Base-by-base conservation (phyloP, 805 yeast genomes). In the Saccharomycopsis microspora region DNA sequence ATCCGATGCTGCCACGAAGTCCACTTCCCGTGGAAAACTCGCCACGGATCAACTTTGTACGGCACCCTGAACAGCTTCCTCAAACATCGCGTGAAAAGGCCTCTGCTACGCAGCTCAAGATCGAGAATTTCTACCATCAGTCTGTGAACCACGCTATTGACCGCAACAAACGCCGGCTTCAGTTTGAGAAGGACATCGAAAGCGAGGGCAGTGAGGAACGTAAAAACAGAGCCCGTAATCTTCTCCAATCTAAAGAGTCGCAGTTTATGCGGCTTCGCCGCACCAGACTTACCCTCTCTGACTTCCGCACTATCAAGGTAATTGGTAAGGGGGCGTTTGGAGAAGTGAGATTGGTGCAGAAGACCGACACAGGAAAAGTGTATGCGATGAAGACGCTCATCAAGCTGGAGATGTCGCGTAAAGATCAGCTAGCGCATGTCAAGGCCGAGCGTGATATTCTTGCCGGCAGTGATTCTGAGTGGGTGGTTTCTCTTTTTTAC, bases 261-360 rank as follows among this genome's bases (percentile, higher is more conserved):
- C 89, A 85, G 53, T 88, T 85, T 57, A 68, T 89, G 59, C 75
- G 97, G 53, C 71, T 88, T 46, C 71, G 96, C 55, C 76, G 97
- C 63, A 88, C 96, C 1, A 76, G 88, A 59, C 69, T 88, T 45
- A 75, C 87, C 1, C 69, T 87, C 40, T 90, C 83, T 38, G 97
- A 88, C 65, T 85, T 88, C 66, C 76, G 71, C 49, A 88, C 96
- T 1, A 94, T 88, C 47, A 87, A 87, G 65, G 96, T 52, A 9
- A 76, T 79, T 55, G 98, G 98, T 44, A 93, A 93, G 63, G 98
- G 98, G 54, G 96, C 98, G 0, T 93, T 93, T 68, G 98, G 98
- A 53, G 97, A 88, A 60, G 98, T 93, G 35, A 75, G 97, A 53
- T 70, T 93, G 46, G 97, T 93, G 9, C 97, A 93, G 60, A 90